Percentiles rank a stretch among this genome's conserved stretches.
Conservation (phyloP, 345 rosid genomes). For the Adansonia digitata region DNA sequence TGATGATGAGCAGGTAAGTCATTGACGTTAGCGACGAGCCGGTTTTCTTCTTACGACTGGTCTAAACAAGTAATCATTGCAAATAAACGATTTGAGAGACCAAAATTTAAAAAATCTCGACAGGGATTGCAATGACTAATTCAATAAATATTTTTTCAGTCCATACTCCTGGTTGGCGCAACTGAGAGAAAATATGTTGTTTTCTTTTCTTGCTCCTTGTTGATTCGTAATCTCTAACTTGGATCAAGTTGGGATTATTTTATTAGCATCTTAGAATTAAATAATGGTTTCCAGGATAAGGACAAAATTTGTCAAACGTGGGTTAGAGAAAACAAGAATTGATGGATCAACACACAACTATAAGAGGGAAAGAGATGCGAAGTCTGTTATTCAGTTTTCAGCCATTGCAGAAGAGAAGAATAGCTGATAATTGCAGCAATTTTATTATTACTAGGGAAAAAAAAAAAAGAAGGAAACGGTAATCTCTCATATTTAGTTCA, state of each 20-base stretch:
- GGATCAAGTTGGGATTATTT: slow-evolving; percentile 11
- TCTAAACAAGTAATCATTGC: not conserved
- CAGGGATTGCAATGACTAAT: not conserved
- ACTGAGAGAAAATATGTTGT: not conserved
- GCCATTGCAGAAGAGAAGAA: not conserved
- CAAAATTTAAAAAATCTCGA: not conserved
- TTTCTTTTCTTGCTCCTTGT: not conserved
- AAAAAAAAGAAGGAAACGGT: not conserved
- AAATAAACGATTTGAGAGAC: not conserved
- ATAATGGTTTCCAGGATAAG: not conserved
- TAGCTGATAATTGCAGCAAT: not conserved
- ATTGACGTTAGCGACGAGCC: not conserved
- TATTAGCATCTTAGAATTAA: not conserved
- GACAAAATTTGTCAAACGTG: slow-evolving; percentile 4
- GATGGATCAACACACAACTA: not conserved
- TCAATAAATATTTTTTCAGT: not conserved
- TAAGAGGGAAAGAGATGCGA: not conserved
- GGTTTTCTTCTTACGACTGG: not conserved
- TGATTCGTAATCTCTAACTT: slow-evolving; percentile 10
- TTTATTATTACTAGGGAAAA: not conserved
- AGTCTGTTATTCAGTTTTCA: not conserved
- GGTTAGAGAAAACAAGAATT: not conserved
- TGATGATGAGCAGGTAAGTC: not conserved
- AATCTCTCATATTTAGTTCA: not conserved
- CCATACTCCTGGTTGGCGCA: slow-evolving; percentile 5